phyloP scores from a whole-genome alignment of 164 flowering plant species.

The Macadamia tetraphylla region DNA sequence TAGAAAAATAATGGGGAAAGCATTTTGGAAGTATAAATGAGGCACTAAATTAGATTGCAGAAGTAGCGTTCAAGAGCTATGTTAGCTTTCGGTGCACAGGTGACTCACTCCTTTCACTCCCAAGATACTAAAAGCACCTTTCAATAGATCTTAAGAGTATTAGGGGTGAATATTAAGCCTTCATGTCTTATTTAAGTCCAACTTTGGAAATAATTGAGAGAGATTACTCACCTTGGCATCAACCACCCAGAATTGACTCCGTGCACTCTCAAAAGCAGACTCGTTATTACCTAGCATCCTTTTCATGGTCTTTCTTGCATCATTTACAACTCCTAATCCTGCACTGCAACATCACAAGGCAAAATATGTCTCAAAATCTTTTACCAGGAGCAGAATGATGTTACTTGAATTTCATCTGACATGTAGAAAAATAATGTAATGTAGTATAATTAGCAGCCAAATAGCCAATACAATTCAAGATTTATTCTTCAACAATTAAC shows the following conservation, averaged over 20 bases:
- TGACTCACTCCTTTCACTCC: too few relatives aligned
- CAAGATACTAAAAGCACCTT: too few relatives aligned
- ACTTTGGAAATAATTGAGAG: neutral
- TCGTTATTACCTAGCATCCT: conserved; percentile 91
- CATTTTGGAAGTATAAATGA: too few relatives aligned
- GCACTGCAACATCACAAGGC: conserved; percentile 59
- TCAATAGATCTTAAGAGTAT: too few relatives aligned
- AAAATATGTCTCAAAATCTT: conserved; percentile 7
- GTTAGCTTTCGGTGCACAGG: too few relatives aligned
- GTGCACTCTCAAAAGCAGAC: conserved; percentile 86
- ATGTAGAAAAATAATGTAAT: too few relatives aligned
- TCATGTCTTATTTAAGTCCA: neutral
- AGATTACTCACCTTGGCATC: conserved; percentile 70
- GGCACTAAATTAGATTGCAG: too few relatives aligned
- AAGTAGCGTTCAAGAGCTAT: too few relatives aligned
- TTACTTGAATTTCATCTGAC: neutral
- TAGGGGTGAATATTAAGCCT: neutral
- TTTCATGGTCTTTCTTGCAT: conserved; percentile 95
- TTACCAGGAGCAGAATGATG: neutral
- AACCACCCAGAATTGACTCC: conserved; percentile 96
- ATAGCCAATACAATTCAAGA: too few relatives aligned
- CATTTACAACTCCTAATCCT: conserved; percentile 94
- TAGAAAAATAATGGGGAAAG: too few relatives aligned
- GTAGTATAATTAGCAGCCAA: too few relatives aligned
- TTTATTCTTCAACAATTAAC: too few relatives aligned